Percentiles rank a stretch among this genome's conserved stretches.
Evolutionary conservation across 2,329 filamentous ascomycete genomes (phyloP).

Genomic region (Lasiodiplodia theobromae): DNA sequence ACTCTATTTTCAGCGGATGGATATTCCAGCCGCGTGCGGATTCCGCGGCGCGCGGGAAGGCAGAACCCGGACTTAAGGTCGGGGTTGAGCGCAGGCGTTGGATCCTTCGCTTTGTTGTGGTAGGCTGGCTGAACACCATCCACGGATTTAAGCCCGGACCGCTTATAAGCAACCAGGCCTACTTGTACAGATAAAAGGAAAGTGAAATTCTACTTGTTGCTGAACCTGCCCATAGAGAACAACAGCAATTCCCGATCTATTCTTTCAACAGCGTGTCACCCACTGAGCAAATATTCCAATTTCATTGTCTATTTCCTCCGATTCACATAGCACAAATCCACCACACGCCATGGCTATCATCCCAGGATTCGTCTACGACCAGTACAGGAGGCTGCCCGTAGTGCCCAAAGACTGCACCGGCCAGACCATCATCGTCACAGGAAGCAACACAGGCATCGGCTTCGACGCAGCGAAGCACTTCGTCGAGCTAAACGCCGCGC

Average conservation of each 20-base stretch:
- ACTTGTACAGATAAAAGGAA: not conserved
- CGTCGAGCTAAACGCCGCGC: slow-evolving; percentile 23
- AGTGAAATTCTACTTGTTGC: too few relatives aligned
- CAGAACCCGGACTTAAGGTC: not conserved
- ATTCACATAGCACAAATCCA: not conserved
- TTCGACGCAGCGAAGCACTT: slow-evolving; percentile 32
- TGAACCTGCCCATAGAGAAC: not conserved
- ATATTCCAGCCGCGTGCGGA: not conserved
- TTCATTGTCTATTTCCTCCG: too few relatives aligned
- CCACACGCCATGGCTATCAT: not conserved
- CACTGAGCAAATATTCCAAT: too few relatives aligned
- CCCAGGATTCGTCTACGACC: not conserved
- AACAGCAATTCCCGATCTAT: too few relatives aligned
- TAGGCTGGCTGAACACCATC: not conserved
- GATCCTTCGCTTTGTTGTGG: not conserved
- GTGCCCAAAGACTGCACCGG: slow-evolving; percentile 9
- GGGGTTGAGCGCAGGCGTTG: too few relatives aligned
- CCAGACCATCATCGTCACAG: slow-evolving; percentile 32
- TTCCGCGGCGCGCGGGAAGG: not conserved
- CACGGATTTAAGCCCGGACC: not conserved
- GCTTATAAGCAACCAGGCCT: not conserved
- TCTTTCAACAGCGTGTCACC: too few relatives aligned
- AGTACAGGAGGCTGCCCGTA: slow-evolving; percentile 3
- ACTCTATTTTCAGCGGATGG: not conserved
- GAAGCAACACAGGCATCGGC: slow-evolving; percentile 33